A percentile compares a stretch with the other conserved stretches of the same genome.
phyloP scores from a whole-genome alignment of 768 basidiomycete genomes.

The Mycena alexandri region DNA sequence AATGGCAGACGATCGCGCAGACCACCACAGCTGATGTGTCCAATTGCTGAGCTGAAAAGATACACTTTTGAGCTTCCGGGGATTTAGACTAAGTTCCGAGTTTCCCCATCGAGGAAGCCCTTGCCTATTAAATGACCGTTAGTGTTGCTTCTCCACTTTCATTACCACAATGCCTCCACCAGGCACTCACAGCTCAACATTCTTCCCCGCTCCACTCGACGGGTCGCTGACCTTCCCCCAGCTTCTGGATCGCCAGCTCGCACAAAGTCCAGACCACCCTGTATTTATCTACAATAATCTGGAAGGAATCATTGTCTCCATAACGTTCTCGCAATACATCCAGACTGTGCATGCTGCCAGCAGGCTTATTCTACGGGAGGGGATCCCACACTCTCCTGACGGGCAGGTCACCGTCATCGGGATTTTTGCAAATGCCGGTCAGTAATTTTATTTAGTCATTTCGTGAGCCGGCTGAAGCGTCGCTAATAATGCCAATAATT shows the following conservation, averaged over 20 bases:
- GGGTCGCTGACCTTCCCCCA: constrained; percentile 14
- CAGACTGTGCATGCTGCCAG: background rate
- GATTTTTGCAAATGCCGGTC: constrained; percentile 2
- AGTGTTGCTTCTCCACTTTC: no score
- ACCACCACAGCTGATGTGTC: no score
- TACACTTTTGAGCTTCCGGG: no score
- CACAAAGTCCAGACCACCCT: constrained; percentile 10
- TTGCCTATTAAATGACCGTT: no score
- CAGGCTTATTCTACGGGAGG: background rate
- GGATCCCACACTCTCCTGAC: background rate
- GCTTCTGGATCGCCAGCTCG: constrained; percentile 15
- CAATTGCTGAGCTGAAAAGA: no score
- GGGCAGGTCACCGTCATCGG: background rate
- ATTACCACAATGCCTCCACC: background rate
- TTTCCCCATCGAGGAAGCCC: no score
- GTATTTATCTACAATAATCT: constrained; percentile 13
- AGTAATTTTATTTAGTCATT: background rate
- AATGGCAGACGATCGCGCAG: no score
- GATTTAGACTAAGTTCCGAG: no score
- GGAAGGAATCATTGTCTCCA: constrained; percentile 1
- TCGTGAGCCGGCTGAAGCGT: no score
- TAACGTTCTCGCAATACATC: constrained; percentile 18
- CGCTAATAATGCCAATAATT: background rate
- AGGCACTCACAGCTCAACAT: constrained; percentile 9
- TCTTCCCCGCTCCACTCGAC: background rate